Base-by-base conservation (phyloP, 352 stramenopile genomes). In the Elongisporangium undulatum region DNA sequence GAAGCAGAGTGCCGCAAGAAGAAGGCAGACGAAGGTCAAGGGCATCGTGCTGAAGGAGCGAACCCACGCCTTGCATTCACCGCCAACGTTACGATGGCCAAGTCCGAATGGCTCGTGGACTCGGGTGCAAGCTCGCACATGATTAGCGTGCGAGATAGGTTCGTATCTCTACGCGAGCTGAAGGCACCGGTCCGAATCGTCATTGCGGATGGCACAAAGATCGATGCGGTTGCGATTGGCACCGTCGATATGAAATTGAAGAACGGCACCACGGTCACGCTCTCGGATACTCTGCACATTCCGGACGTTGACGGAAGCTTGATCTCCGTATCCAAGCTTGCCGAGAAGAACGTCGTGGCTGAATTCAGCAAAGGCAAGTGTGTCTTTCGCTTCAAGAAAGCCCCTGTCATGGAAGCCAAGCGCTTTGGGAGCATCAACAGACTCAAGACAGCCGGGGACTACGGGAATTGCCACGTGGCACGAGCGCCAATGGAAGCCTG, bases 301-400 rank as follows among this genome's bases (percentile, higher is more conserved):
- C 62, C 62, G n/a, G 54, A 62, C 49, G 34, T 66, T 29, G 61
- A 56, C 41, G 53, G 61, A 34, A 59, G 51, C 13, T 24, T 63
- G 20, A 62, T 67, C 24, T 68, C 38, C 45, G 59, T 69, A 22
- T 55, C 54, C 20, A 66, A 69, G 53, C 58, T 60, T 2, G 21
- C 39, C 17, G 50, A 66, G 49, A 69, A 63, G 48, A 17, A 63
- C 19, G 53, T 66, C 23, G 24, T 57, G 13, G 19, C 53, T 1
- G 22, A 66, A 29, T 69, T 66, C 5, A 26, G 58, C 53, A 69
- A 69, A 55, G 51, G 45, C 56, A 64, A 60, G 6, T 61, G 45
- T 57, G 26, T 34, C 45, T 64, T 61, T 54, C 16, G 22, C 39
- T 68, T 22, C 38, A 51, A 3, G 45, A 23, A 22, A 2, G 51